Percentiles rank a stretch among this genome's conserved stretches.
Conservation (phyloP, 2,329 filamentous ascomycete species). For the Didymella pinodella region DNA sequence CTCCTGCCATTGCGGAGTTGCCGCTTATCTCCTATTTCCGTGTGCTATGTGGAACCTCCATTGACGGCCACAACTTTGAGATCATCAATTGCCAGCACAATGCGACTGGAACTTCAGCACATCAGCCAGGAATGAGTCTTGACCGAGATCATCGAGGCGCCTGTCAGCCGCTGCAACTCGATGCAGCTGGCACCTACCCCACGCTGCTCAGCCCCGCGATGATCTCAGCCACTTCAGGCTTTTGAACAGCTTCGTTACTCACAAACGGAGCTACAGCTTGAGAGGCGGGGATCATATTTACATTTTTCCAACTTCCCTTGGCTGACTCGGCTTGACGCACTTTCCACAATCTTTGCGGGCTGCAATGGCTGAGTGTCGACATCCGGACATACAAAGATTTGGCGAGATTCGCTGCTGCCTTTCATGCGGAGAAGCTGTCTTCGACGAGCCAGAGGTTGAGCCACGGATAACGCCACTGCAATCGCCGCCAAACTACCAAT, state of each 20-base stretch:
- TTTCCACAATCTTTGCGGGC: background rate
- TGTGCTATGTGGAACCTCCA: background rate
- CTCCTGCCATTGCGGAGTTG: slow-evolving; percentile 6
- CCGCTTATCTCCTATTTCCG: slow-evolving; percentile 16
- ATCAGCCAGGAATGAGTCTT: background rate
- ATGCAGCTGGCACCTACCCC: background rate
- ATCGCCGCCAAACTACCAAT: background rate
- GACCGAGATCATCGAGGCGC: background rate
- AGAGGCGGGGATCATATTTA: no score
- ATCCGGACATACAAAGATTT: slow-evolving; percentile 14
- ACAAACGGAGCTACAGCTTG: background rate
- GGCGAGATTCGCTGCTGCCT: slow-evolving; percentile 13
- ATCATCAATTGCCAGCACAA: background rate
- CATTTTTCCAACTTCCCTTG: no score
- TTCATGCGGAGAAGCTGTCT: slow-evolving; percentile 9
- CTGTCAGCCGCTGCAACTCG: background rate
- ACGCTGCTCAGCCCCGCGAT: slow-evolving; percentile 1
- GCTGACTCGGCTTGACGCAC: no score
- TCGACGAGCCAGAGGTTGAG: background rate
- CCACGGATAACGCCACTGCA: background rate
- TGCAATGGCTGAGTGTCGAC: slow-evolving; percentile 12
- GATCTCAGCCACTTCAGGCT: background rate
- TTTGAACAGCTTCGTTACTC: background rate
- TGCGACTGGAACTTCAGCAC: background rate
- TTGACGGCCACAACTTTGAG: background rate